Base-by-base conservation (phyloP, 768 basidiomycete genomes). In the Auriscalpium vulgare region DNA sequence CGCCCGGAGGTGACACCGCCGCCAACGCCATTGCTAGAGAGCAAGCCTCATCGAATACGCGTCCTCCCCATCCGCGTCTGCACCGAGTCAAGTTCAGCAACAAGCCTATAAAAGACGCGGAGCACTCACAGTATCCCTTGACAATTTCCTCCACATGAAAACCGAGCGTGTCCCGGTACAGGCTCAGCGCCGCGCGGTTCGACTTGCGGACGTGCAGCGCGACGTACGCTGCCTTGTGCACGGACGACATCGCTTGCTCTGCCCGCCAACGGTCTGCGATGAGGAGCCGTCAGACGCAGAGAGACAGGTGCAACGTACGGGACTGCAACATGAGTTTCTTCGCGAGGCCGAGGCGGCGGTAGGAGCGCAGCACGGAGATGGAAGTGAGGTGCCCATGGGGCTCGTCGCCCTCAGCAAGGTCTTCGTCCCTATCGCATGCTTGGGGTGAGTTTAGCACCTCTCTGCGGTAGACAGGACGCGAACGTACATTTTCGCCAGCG, bases 351-450 rank as follows among this genome's bases (percentile, higher is more conserved):
- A 97, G 75, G n/a, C 95, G 80, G 46, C 95, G 78, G 66, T 97
- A 92, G 13, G 90, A 85, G 57, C 95, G 79, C 37, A 97, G 74
- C 2, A 98, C 95, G 0, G 93, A 95, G 66, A 98, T 97, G 5
- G 95, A 97, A 13, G 94, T 98, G 66, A 98, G 91, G 65, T 98
- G 95, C 0, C 95, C 95, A 60, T 94, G 88, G 0, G 82, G 75
- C 21, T 83, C 79, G 21, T 78, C 77, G 1, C 78, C 77, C 29
- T 83, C 81, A 50, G 86, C 71, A 11, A 74, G 68, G 11, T 82
- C 82, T 55, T 79, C 79, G 57, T 91, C 88, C 84, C 87, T 89
- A 62, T 21, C 35, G 58, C 54, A 19, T 44, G 17, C 16, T 51
- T 44, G 37, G 17, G 43, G 7, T 50, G 43, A 37, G 17, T 37